Evolutionary conservation across 352 stramenopile genomes (phyloP).

Genomic region (Pythium rhizo-oryzae): DNA sequence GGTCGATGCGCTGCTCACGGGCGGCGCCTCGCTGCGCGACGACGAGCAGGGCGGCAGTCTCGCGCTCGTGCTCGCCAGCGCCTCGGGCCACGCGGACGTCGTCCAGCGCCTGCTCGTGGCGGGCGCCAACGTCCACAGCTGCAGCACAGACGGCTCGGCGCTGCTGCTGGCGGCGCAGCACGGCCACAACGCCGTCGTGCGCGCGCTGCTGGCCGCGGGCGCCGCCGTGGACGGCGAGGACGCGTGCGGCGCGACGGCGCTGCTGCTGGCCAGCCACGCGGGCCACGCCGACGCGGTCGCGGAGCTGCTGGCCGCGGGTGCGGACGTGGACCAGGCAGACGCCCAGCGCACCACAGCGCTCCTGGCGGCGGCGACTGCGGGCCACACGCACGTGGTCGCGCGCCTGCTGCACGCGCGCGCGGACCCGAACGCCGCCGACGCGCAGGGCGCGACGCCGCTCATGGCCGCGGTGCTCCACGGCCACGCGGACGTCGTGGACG

Average conservation of each 20-base stretch:
- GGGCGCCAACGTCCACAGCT: neutral
- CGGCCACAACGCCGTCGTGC: neutral
- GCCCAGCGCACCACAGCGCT: neutral
- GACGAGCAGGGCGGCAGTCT: neutral
- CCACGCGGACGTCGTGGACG: neutral
- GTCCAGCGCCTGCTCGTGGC: neutral
- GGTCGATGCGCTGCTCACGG: neutral
- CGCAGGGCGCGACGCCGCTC: neutral
- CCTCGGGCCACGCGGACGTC: neutral
- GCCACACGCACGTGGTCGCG: neutral
- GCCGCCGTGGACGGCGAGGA: conserved; percentile 27
- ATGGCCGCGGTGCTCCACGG: neutral
- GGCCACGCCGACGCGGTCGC: conserved; percentile 19
- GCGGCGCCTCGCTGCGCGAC: neutral
- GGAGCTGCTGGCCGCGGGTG: conserved; percentile 1
- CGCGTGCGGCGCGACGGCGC: conserved; percentile 21
- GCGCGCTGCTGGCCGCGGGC: conserved; percentile 20
- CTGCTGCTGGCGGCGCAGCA: neutral
- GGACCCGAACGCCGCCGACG: neutral
- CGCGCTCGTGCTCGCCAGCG: neutral
- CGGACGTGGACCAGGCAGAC: neutral
- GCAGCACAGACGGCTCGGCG: neutral
- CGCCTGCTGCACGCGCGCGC: neutral
- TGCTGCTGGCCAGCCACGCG: conserved; percentile 34
- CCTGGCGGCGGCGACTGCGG: neutral